Conservation (phyloP, 148 eudicot genomes). For the Vaccinium vitisidaea region DNA sequence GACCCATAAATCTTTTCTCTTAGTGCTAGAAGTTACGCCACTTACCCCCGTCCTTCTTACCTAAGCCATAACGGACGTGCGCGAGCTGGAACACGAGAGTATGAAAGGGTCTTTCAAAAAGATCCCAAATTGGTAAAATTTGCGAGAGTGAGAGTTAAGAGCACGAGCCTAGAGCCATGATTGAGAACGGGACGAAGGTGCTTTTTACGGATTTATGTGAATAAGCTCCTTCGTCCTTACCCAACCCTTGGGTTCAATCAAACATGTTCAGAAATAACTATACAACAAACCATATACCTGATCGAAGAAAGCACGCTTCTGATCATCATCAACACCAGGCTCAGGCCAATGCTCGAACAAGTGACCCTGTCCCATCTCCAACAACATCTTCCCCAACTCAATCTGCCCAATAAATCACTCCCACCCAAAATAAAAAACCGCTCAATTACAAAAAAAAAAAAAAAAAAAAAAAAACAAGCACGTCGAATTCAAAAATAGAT, state of each 20-base stretch:
- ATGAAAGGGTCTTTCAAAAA: too few relatives aligned
- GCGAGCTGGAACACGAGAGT: too few relatives aligned
- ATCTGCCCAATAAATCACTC: constrained; percentile 34
- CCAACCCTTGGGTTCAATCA: neutral
- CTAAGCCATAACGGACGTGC: neutral
- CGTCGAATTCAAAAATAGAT: neutral
- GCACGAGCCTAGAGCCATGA: too few relatives aligned
- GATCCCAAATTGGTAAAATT: too few relatives aligned
- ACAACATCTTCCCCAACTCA: constrained; percentile 66
- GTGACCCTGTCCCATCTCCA: constrained; percentile 70
- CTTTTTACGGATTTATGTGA: too few relatives aligned
- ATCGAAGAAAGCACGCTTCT: constrained; percentile 65
- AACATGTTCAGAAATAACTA: neutral
- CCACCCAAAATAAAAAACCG: neutral
- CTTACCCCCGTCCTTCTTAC: neutral
- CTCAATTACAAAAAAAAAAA: neutral
- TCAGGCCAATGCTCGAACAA: constrained; percentile 75
- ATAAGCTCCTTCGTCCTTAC: too few relatives aligned
- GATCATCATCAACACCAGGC: constrained; percentile 75
- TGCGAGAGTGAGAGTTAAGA: too few relatives aligned
- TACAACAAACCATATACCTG: constrained; percentile 44
- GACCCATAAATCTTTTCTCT: neutral
- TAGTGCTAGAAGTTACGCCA: neutral
- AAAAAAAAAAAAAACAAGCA: neutral
- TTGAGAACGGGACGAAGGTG: too few relatives aligned